Percentiles rank a stretch among this genome's conserved stretches.
Conservation (phyloP, 257 asterid genomes). For the Nicotiana benthamiana region DNA sequence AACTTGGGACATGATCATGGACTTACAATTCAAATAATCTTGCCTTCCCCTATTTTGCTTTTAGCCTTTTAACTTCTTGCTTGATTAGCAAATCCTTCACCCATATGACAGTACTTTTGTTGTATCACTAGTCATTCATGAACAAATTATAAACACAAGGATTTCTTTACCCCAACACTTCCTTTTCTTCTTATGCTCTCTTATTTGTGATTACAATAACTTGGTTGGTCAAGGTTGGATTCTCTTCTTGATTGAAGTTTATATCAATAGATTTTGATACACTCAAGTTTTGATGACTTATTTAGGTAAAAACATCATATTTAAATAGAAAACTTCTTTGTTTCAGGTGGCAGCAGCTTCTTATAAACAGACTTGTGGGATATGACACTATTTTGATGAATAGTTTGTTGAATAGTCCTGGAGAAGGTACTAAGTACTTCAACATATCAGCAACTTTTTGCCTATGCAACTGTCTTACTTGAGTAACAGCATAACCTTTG, state of each 20-base stretch:
- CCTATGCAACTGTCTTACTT: neutral
- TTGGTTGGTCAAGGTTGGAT: neutral
- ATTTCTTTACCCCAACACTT: neutral
- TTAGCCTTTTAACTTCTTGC: slow-evolving; percentile 2
- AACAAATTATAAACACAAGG: neutral
- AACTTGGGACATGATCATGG: neutral
- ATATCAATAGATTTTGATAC: neutral
- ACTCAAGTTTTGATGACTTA: neutral
- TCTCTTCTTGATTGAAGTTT: neutral
- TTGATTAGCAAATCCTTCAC: slow-evolving; percentile 3
- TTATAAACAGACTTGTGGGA: slow-evolving; percentile 94
- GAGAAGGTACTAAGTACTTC: slow-evolving; percentile 58
- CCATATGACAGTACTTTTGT: neutral
- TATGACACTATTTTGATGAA: slow-evolving; percentile 97
- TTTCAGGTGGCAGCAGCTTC: slow-evolving; percentile 96
- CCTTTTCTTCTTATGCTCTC: neutral
- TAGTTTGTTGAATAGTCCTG: slow-evolving; percentile 86
- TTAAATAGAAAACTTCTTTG: slow-evolving; percentile 11
- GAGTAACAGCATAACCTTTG: neutral
- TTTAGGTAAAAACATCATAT: neutral
- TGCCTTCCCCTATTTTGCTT: neutral
- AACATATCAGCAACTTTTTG: slow-evolving; percentile 6
- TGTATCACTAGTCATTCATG: neutral
- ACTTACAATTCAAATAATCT: neutral
- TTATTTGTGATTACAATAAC: neutral